These are phyloP conservation scores for Agaricus bisporus DNA, from an alignment of 768 basidiomycete species.

Conservation along the genomic window DNA sequence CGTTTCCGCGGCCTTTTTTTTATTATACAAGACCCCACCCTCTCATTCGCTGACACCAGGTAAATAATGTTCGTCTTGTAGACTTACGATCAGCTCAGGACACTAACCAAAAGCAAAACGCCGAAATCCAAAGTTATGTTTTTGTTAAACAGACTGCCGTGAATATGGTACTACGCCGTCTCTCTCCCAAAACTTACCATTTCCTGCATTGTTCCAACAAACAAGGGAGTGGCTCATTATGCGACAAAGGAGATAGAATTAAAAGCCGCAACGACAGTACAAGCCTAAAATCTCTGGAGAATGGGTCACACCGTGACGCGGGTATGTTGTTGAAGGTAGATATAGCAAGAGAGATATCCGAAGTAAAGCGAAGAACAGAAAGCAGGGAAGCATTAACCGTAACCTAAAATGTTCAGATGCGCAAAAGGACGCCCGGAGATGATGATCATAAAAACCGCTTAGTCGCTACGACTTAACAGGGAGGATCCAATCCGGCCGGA, in stretches of 20 bases:
- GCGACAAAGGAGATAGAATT: background rate
- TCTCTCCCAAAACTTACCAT: too few species aligned
- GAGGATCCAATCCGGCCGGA: slow-evolving; percentile 17
- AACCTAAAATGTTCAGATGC: background rate
- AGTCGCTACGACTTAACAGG: slow-evolving; percentile 5
- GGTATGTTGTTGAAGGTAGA: slow-evolving; percentile 9
- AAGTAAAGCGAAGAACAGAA: background rate
- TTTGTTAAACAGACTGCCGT: slow-evolving; percentile 4
- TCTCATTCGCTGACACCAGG: background rate
- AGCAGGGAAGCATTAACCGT: background rate
- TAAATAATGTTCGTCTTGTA: slow-evolving; percentile 8
- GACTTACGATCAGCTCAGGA: background rate
- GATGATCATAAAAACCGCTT: background rate
- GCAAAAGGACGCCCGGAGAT: background rate
- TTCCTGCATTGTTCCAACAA: background rate
- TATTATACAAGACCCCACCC: too few species aligned
- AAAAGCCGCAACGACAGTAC: background rate
- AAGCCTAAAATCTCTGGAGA: background rate
- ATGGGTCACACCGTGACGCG: slow-evolving; percentile 4
- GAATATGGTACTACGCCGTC: background rate
- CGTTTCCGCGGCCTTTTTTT: background rate
- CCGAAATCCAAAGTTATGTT: background rate
- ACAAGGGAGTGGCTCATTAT: background rate
- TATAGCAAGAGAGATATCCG: slow-evolving; percentile 6
- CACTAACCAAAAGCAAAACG: background rate